These are phyloP conservation scores for Globisporangium irregulare DNA, from an alignment of 352 stramenopile species.

Conservation along the genomic window DNA sequence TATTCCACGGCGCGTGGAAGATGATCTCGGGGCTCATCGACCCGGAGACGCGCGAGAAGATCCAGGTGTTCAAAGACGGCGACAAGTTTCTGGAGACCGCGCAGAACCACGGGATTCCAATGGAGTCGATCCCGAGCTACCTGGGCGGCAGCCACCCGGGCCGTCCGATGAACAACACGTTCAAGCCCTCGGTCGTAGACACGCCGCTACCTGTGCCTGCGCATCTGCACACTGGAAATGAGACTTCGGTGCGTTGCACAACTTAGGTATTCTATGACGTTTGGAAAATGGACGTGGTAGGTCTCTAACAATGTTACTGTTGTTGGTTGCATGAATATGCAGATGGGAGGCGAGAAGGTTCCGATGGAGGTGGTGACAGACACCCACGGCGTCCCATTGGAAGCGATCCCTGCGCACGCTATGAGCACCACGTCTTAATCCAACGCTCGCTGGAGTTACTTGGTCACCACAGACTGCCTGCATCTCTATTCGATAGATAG, in stretches of 20 bases:
- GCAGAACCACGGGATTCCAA: slow-evolving; percentile 58
- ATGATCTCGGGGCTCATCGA: slow-evolving; percentile 71
- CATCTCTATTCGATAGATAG: slow-evolving; percentile 1
- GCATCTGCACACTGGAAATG: background rate
- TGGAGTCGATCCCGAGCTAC: slow-evolving; percentile 53
- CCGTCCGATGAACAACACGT: slow-evolving; percentile 63
- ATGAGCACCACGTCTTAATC: background rate
- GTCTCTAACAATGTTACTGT: background rate
- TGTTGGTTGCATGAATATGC: background rate
- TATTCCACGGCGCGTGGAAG: slow-evolving; percentile 85
- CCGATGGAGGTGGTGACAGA: background rate
- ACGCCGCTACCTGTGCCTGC: slow-evolving; percentile 47
- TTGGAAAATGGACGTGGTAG: background rate
- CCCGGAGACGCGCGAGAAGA: slow-evolving; percentile 77
- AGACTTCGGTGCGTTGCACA: background rate
- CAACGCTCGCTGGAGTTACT: background rate
- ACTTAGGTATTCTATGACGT: background rate
- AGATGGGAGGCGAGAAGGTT: slow-evolving; percentile 11
- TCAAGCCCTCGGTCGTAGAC: slow-evolving; percentile 52
- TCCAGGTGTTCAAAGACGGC: slow-evolving; percentile 75
- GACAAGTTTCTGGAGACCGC: slow-evolving; percentile 54
- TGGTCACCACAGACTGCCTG: background rate
- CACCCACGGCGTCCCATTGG: background rate
- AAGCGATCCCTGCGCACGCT: background rate
- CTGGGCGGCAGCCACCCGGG: slow-evolving; percentile 57